A percentile compares a stretch with the other conserved stretches of the same genome.
phyloP scores from a whole-genome alignment of 106 monocot species.

The Apostasia shenzhenica region DNA sequence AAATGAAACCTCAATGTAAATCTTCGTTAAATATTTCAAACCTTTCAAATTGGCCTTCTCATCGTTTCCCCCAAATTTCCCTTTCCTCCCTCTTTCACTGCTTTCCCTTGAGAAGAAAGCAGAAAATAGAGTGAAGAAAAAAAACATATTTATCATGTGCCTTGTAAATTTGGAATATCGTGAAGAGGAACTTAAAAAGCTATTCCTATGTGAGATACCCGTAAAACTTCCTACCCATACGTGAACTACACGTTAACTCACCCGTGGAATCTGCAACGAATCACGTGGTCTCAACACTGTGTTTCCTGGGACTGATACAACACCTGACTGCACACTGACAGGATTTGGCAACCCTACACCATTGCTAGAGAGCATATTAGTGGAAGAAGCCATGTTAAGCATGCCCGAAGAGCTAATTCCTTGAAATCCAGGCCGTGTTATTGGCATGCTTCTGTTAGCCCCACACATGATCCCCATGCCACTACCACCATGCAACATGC shows the following conservation, averaged over 20 bases:
- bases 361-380: conserved; percentile 39
- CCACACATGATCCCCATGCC: conserved; percentile 72
- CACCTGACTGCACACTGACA: conserved; percentile 33
- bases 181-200: too few species aligned
- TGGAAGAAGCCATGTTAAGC: conserved; percentile 66
- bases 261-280: conserved; percentile 59
- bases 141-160: too few species aligned
- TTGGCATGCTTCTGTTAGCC: conserved; percentile 40
- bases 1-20: too few species aligned
- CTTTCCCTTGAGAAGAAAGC: too few species aligned
- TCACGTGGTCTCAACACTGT: conserved; percentile 70
- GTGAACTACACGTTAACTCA: conserved; percentile 17
- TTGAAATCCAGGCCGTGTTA: conserved; percentile 63
- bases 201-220: too few species aligned
- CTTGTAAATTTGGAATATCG: too few species aligned
- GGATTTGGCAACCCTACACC: conserved; percentile 51
- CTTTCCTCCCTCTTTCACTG: too few species aligned
- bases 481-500: conserved; percentile 55
- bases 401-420: conserved; percentile 47
- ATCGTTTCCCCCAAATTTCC: too few species aligned
- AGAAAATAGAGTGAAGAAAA: too few species aligned
- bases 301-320: conserved; percentile 48
- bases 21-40: too few species aligned
- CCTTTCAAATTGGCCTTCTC: too few species aligned
- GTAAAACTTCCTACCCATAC: too few species aligned